Evolutionary conservation across 805 yeast species (phyloP).

Genomic region (Lipomyces spencermartinsiae): DNA sequence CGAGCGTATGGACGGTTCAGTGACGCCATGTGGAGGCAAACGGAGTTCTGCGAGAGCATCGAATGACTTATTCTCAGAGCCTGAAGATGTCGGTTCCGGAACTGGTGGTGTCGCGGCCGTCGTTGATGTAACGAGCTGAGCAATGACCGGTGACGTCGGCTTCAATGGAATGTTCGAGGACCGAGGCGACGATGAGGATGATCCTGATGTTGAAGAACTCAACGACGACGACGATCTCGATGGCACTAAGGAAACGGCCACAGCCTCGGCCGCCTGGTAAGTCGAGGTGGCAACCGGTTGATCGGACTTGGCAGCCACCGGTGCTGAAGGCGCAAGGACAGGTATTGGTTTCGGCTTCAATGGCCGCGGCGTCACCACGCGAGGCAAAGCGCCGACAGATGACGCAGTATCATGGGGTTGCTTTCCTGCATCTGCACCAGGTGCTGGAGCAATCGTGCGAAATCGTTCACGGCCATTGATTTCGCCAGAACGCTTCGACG

Average conservation of each 20-base stretch:
- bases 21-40: not conserved
- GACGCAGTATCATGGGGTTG: not conserved
- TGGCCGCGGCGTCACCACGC: not conserved
- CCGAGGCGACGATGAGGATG: not conserved
- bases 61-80: not conserved
- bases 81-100: not conserved
- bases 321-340: not conserved
- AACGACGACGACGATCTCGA: not conserved
- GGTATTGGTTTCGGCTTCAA: not conserved
- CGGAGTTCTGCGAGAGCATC: not conserved
- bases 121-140: not conserved
- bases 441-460: not conserved
- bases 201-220: not conserved
- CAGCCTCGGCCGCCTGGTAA: not conserved
- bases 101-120: not conserved
- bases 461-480: not conserved
- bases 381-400: not conserved
- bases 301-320: not conserved
- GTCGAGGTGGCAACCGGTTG: not conserved
- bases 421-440: not conserved
- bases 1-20: conserved; percentile 3
- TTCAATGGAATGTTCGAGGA: not conserved
- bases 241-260: not conserved
- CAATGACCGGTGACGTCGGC: not conserved
- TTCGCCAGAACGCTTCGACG: not conserved